These are phyloP conservation scores for Bruguiera gymnorhiza DNA, from an alignment of 345 rosid genomes.

Conservation along the genomic window DNA sequence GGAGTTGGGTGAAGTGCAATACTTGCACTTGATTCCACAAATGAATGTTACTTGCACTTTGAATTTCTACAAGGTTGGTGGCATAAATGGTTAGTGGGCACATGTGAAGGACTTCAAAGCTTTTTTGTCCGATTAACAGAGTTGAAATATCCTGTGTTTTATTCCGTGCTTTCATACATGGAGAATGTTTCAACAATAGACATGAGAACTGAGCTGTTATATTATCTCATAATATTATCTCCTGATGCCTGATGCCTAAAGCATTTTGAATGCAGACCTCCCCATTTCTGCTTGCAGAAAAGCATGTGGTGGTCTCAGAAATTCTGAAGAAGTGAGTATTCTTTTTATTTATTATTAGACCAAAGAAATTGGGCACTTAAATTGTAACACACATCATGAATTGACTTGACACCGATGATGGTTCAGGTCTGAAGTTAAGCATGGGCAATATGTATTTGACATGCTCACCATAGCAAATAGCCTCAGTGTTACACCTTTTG, in stretches of 20 bases:
- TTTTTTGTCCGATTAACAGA: too few relatives aligned
- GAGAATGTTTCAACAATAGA: neutral
- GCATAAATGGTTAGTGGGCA: neutral
- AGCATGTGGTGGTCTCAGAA: slow-evolving; percentile 57
- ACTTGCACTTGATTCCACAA: slow-evolving; percentile 72
- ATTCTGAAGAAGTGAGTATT: slow-evolving; percentile 64
- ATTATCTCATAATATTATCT: slow-evolving; percentile 5
- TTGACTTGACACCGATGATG: slow-evolving; percentile 2
- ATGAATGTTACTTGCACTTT: slow-evolving; percentile 67
- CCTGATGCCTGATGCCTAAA: slow-evolving; percentile 26
- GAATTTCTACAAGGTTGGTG: slow-evolving; percentile 84
- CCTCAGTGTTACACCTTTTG: slow-evolving; percentile 45
- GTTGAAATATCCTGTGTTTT: too few relatives aligned
- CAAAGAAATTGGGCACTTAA: too few relatives aligned
- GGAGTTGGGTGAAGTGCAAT: slow-evolving; percentile 85
- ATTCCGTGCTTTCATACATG: too few relatives aligned
- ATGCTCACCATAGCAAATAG: slow-evolving; percentile 64
- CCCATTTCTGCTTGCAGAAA: slow-evolving; percentile 65
- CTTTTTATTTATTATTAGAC: too few relatives aligned
- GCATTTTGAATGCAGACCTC: slow-evolving; percentile 57
- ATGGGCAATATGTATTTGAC: slow-evolving; percentile 67
- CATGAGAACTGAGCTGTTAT: neutral
- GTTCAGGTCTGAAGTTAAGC: slow-evolving; percentile 63
- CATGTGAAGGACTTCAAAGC: too few relatives aligned
- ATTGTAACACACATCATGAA: too few relatives aligned